Conservation (phyloP, 2,329 filamentous ascomycete genomes). For the Talaromyces sp. region DNA sequence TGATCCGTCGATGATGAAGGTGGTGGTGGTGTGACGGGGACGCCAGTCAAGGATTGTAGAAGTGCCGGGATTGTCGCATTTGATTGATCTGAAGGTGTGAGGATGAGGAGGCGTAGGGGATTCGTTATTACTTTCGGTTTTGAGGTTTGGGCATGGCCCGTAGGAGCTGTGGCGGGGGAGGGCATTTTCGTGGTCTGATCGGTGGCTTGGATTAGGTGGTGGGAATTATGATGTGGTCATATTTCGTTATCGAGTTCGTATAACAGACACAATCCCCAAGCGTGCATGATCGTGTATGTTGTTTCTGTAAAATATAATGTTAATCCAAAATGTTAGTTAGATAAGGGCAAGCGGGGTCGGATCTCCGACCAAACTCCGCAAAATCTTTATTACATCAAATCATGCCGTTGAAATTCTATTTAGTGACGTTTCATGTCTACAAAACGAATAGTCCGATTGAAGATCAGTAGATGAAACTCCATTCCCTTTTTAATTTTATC, state of each 20-base stretch:
- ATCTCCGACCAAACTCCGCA: slow-evolving; percentile 1
- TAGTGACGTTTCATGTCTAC: neutral
- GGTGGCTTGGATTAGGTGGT: neutral
- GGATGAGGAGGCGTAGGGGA: slow-evolving; percentile 42
- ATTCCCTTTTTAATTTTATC: neutral
- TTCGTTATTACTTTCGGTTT: slow-evolving; percentile 30
- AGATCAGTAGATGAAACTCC: neutral
- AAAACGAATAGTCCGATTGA: neutral
- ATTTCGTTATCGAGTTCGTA: neutral
- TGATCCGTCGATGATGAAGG: slow-evolving; percentile 13
- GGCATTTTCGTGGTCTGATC: neutral
- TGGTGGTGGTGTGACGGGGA: slow-evolving; percentile 25
- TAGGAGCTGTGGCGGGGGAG: neutral
- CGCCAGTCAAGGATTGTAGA: slow-evolving; percentile 36
- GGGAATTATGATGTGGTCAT: neutral
- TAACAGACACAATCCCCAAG: neutral
- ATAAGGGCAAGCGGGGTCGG: neutral
- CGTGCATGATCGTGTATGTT: neutral
- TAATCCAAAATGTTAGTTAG: neutral
- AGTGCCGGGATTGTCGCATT: slow-evolving; percentile 36
- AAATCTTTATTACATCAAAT: too few species aligned
- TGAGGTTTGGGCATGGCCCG: slow-evolving; percentile 10
- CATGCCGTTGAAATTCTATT: neutral
- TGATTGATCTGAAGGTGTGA: slow-evolving; percentile 37
- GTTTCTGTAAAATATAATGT: neutral